Conservation (phyloP, 148 eudicot species). For the Tetragonia tetragonoides region DNA sequence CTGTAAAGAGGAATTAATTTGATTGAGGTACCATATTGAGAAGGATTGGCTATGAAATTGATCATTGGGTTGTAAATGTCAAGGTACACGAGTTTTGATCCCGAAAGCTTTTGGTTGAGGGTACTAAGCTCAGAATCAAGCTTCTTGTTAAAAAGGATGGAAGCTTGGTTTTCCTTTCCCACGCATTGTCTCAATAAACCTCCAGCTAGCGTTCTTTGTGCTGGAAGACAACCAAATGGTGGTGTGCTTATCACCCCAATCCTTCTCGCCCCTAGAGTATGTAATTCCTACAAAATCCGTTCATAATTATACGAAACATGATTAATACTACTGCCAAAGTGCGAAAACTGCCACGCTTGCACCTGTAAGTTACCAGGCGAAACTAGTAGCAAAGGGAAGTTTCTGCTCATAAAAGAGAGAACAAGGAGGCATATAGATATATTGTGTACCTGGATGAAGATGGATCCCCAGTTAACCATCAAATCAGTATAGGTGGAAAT, state of each 20-base stretch:
- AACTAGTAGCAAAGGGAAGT: neutral
- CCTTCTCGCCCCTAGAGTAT: constrained; percentile 51
- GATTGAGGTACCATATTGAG: constrained; percentile 35
- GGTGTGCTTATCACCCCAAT: constrained; percentile 54
- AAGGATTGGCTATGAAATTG: constrained; percentile 47
- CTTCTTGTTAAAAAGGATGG: constrained; percentile 50
- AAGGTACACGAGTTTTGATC: constrained; percentile 38
- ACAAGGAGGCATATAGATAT: neutral
- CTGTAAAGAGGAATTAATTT: neutral
- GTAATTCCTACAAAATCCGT: constrained; percentile 36
- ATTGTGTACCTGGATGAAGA: constrained; percentile 27
- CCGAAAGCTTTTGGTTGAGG: constrained; percentile 34
- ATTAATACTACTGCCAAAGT: no score
- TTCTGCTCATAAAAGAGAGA: neutral
- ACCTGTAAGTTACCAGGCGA: neutral
- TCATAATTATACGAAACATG: neutral
- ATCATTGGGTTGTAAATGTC: constrained; percentile 44
- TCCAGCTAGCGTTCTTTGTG: constrained; percentile 57
- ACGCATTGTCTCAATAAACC: constrained; percentile 45
- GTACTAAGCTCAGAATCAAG: constrained; percentile 26
- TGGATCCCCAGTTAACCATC: constrained; percentile 22
- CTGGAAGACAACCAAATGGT: constrained; percentile 65
- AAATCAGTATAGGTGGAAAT: constrained; percentile 16
- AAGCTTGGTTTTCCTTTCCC: constrained; percentile 39
- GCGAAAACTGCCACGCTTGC: neutral